Evolutionary conservation across 805 yeast species (phyloP), one percentile per base, ranked within the genome.

Genomic region (Metschnikowia gelsemii): DNA sequence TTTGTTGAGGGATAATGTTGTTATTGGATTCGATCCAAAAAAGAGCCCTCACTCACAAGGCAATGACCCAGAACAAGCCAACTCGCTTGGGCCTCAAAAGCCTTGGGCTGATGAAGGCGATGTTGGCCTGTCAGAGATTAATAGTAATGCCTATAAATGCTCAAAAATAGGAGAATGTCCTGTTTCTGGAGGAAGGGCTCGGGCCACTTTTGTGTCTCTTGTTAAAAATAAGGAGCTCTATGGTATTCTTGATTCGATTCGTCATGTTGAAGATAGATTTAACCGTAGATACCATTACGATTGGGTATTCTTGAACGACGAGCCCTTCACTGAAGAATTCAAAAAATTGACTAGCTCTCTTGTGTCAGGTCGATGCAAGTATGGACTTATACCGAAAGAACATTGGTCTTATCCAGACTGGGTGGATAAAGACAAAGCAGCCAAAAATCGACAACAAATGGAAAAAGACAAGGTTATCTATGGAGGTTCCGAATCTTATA

Each of bases 381-480:
- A 44, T 16, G 53, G 54, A 5, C 46, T 49, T 20, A 38, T 58
- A 12, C 60, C 61, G 19, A 32, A 38, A 19, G 52, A 50, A 12
- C 55, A 45, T 39, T 57, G 61, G 61, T 38, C 46, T 8, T 50
- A 52, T 22, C 55, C 55, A 8, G 51, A 40, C n/a, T 46, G 54
- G 54, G 50, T 57, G 8, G 57, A 56, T 43, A 33, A 35, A 25
- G 50, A 49, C 11, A 50, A 49, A 32, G 73, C 76, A 36, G 51
- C 55, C 8, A 42, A 48, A 13, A 47, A 55, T 11, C 48, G 65
- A 50, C 42, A 47, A 3, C 46, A 54, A 23, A 47, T 67, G 56
- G 48, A 50, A 4, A 47, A 58, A 14, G 46, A 35, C 20, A 41
- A 47, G 8, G 56, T 72, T 50, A 64, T 65, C 43, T 70, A 72